Percentiles rank a stretch among this genome's conserved stretches.
These are phyloP conservation scores for Gracilaria caudata DNA, from an alignment of 23 red algal species.

Conservation along the genomic window DNA sequence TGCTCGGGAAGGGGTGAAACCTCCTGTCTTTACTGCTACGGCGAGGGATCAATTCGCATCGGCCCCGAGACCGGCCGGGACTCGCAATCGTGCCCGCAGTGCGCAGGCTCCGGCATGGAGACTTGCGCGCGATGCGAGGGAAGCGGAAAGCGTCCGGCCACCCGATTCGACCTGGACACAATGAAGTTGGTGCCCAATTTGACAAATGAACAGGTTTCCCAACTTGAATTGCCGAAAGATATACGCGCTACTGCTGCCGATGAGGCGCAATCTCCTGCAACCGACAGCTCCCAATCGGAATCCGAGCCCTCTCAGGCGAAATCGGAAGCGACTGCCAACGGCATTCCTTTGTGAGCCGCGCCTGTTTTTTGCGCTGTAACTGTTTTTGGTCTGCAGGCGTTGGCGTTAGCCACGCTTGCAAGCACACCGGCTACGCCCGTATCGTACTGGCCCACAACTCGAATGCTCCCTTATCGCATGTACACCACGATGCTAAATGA, in stretches of 20 bases:
- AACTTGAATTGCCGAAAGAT: background rate
- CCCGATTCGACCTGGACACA: constrained; percentile 3
- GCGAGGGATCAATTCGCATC: constrained; percentile 69
- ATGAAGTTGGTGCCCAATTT: constrained; percentile 48
- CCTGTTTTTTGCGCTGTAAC: background rate
- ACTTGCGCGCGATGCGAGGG: constrained; percentile 61
- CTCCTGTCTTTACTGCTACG: constrained; percentile 74
- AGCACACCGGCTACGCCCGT: background rate
- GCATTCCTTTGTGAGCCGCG: background rate
- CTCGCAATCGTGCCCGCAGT: constrained; percentile 42
- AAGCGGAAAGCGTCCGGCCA: constrained; percentile 47
- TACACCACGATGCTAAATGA: too few species aligned
- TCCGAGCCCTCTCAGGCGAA: background rate
- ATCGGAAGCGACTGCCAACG: background rate
- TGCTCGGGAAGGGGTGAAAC: constrained; percentile 51
- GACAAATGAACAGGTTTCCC: constrained; percentile 63
- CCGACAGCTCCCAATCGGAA: background rate
- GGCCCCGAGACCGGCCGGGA: constrained; percentile 55
- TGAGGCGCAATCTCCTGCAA: too few species aligned
- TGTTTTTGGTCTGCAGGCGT: background rate
- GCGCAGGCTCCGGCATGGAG: constrained; percentile 29
- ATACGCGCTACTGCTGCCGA: background rate
- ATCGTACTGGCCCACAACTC: background rate
- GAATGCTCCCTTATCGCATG: background rate
- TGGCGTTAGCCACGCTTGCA: background rate